Evolutionary conservation across 1,139 yeast genomes (phyloP), one percentile per base, ranked within the genome.

Genomic region (Diutina catenulata): DNA sequence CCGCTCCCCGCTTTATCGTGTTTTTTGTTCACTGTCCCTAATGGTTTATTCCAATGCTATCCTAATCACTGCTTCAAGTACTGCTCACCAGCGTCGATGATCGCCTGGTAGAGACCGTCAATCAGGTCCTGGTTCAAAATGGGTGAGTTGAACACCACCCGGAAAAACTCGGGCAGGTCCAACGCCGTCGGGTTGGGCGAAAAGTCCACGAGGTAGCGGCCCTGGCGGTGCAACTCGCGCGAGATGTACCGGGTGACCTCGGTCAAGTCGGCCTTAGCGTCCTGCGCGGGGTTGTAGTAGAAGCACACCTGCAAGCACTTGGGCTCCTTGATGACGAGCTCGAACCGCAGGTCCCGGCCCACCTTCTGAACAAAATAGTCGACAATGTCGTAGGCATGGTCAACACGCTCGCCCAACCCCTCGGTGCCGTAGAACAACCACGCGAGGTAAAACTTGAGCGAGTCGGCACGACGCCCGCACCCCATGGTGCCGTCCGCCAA

Each of bases 401-500:
- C 80, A 10, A 84, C 66, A 27, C 91, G 61, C 47, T 62, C 53
- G 35, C 59, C 72, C 62, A 53, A 86, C 55, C 74, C 78, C 36
- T 48, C 44, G 9, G 69, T 58, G 1, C 95, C 95, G 49, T 76
- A 84, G 63, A 80, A 84, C 41, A 79, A 62, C 95, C 95, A 84
- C 0, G 82, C 76, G 54, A 84, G 56, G 54, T 80, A 83, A 49
- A 84, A 67, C 57, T 84, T 84, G 53, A 84, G 62, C 1, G 93
- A 74, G 55, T 84, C 95, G 0, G 93, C 77, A 40, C 95, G 68
- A 48, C 95, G 72, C 5, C 95, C 95, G 54, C 95, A 84, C 6
- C 94, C 94, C 93, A 84, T 80, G 5, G 95, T 84, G 8, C 94
- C 94, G 52, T 83, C 93, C 1, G 93, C 95, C 43, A 84, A 67